Conservation (phyloP, 208 protist species). For the Tetramitus jugosus region DNA sequence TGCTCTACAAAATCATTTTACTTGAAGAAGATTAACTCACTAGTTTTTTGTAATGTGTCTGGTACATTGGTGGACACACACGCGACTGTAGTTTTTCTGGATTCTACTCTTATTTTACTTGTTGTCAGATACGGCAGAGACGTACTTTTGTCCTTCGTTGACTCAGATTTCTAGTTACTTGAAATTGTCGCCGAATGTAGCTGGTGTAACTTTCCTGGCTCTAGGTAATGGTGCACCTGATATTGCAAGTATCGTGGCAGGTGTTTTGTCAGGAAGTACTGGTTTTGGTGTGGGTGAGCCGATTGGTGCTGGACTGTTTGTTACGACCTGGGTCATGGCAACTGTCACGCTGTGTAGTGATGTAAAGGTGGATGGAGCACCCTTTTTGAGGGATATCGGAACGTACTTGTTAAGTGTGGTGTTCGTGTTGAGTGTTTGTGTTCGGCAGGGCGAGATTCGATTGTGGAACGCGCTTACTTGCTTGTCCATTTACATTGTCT, state of each 20-base stretch:
- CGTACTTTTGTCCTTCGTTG: not conserved
- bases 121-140: slow-evolving; percentile 5
- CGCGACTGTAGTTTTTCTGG: too few relatives aligned
- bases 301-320: slow-evolving; percentile 9
- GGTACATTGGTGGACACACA: not conserved
- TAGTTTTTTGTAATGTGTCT: not conserved
- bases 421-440: too few relatives aligned
- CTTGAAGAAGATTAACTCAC: too few relatives aligned
- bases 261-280: not conserved
- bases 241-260: not conserved
- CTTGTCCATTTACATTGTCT: not conserved
- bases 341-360: not conserved
- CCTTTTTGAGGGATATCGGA: slow-evolving; percentile 4
- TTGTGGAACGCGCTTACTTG: slow-evolving; percentile 9
- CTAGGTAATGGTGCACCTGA: slow-evolving; percentile 15
- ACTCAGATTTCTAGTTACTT: slow-evolving; percentile 13
- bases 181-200: slow-evolving; percentile 6
- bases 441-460: not conserved
- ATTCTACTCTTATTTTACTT: too few relatives aligned
- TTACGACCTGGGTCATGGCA: not conserved
- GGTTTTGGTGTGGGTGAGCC: slow-evolving; percentile 16
- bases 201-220: slow-evolving; percentile 16
- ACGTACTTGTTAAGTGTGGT: not conserved
- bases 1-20: too few relatives aligned
- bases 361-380: not conserved